Conservation (phyloP, 2,329 filamentous ascomycete genomes). For the Cucurbitaria berberidis region DNA sequence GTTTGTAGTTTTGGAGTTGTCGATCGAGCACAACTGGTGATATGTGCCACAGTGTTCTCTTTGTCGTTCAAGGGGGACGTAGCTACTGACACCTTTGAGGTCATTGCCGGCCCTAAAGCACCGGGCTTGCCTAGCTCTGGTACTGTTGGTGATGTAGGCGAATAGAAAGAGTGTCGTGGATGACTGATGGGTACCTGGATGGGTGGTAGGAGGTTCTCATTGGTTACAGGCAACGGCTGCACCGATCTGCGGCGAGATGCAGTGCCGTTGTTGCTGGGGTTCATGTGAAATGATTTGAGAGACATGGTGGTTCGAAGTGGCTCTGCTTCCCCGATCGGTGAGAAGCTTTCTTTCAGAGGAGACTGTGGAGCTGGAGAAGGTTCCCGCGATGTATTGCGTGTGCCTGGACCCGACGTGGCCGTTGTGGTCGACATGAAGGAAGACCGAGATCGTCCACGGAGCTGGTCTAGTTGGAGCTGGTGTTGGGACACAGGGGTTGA, state of each 20-base stretch:
- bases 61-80: background rate
- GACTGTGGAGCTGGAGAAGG: constrained; percentile 46
- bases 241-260: constrained; percentile 47
- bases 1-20: constrained; percentile 3
- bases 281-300: constrained; percentile 49
- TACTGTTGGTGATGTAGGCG: constrained; percentile 32
- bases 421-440: constrained; percentile 49
- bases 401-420: constrained; percentile 40
- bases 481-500: constrained; percentile 46
- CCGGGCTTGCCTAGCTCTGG: constrained; percentile 15
- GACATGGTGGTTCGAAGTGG: constrained; percentile 42
- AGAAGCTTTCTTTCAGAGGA: constrained; percentile 37
- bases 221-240: constrained; percentile 46
- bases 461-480: constrained; percentile 44
- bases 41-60: constrained; percentile 12
- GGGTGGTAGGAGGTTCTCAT: constrained; percentile 39
- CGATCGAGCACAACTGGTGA: constrained; percentile 10
- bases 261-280: constrained; percentile 35
- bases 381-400: constrained; percentile 43
- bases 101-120: background rate
- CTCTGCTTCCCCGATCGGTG: constrained; percentile 31
- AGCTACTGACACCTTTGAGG: background rate
- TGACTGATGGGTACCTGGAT: constrained; percentile 17
- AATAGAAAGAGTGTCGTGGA: constrained; percentile 43
- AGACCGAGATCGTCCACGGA: constrained; percentile 45